A percentile compares a stretch with the other conserved stretches of the same genome.
phyloP scores from a whole-genome alignment of 2,329 filamentous ascomycete species.

The Colletotrichum endophyticum region DNA sequence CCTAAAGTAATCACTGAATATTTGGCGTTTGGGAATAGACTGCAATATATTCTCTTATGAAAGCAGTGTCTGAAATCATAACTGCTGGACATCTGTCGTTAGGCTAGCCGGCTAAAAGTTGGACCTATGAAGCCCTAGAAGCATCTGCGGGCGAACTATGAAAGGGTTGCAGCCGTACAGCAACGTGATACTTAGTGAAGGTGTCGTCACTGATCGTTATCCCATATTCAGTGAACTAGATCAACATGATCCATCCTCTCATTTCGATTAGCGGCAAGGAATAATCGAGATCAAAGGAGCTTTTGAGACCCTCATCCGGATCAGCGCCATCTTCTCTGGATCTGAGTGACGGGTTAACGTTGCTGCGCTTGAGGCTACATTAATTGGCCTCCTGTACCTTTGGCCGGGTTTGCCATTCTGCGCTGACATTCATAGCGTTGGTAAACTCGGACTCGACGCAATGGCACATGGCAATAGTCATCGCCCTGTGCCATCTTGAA shows the following conservation, averaged over 20 bases:
- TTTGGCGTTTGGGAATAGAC: no score
- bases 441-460: not conserved
- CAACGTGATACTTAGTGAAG: not conserved
- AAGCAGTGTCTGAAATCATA: not conserved
- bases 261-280: not conserved
- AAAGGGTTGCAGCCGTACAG: not conserved
- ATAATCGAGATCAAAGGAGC: not conserved
- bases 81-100: not conserved
- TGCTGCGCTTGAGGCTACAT: not conserved
- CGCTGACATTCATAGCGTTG: not conserved
- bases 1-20: fast-evolving
- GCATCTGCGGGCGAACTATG: not conserved
- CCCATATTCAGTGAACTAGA: no score
- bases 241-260: not conserved
- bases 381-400: not conserved
- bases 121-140: not conserved
- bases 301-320: no score
- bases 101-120: not conserved
- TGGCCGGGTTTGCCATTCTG: not conserved
- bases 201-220: not conserved
- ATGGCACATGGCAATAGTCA: not conserved
- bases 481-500: not conserved
- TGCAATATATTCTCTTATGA: not conserved
- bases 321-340: not conserved
- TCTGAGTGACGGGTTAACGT: not conserved